Conservation (phyloP, 106 monocot species). For the Dendrobium catenatum region DNA sequence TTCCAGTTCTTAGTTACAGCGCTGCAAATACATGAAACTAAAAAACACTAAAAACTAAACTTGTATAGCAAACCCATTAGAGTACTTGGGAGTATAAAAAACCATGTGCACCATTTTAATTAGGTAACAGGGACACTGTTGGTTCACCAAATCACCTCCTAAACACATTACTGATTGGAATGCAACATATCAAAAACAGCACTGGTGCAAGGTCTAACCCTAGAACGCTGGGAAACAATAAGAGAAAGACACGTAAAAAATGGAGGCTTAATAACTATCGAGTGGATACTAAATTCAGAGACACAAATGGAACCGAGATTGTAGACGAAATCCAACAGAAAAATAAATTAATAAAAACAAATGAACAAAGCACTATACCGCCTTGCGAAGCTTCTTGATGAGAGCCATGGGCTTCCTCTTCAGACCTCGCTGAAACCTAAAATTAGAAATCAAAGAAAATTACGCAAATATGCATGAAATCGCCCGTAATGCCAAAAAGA, state of each 20-base stretch:
- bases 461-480: not conserved
- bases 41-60: too few relatives aligned
- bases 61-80: too few relatives aligned
- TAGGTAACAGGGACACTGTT: too few relatives aligned
- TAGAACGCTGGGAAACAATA: too few relatives aligned
- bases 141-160: too few relatives aligned
- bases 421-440: conserved; percentile 66
- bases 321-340: not conserved
- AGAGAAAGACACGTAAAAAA: too few relatives aligned
- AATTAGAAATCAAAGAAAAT: not conserved
- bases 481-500: not conserved
- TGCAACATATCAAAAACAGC: too few relatives aligned
- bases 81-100: too few relatives aligned
- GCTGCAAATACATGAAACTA: not conserved
- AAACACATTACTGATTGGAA: too few relatives aligned
- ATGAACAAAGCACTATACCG: conserved; percentile 27
- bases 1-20: not conserved
- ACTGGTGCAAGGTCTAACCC: too few relatives aligned
- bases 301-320: not conserved
- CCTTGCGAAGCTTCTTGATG: conserved; percentile 88
- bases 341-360: not conserved
- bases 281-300: not conserved
- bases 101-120: too few relatives aligned
- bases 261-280: not conserved
- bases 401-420: conserved; percentile 94